These are phyloP conservation scores for Cinchona pubescens DNA, from an alignment of 257 asterid genomes.

Conservation along the genomic window DNA sequence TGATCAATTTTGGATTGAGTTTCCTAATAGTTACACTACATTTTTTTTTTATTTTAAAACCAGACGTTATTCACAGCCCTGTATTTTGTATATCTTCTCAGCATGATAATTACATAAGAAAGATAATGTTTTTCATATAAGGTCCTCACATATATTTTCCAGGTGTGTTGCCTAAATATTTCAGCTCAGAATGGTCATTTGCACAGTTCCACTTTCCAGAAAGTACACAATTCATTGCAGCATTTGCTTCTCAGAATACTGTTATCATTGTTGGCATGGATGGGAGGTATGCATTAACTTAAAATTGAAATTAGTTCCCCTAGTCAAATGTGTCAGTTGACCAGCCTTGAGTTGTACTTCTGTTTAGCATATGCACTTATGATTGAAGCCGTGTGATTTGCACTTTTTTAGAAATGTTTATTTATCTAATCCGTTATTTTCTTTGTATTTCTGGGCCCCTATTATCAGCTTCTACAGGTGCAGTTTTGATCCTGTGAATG, in stretches of 20 bases:
- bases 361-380: not conserved
- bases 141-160: constrained; percentile 25
- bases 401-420: not conserved
- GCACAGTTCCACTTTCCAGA: constrained; percentile 88
- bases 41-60: not conserved
- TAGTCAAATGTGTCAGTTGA: not conserved
- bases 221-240: constrained; percentile 58
- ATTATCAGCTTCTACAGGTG: constrained; percentile 73
- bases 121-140: not conserved
- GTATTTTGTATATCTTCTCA: not conserved
- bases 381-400: too few species aligned
- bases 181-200: constrained; percentile 98
- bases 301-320: not conserved
- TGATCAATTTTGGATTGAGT: not conserved
- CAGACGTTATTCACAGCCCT: not conserved
- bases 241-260: constrained; percentile 75
- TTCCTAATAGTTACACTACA: not conserved
- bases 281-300: constrained; percentile 60
- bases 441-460: constrained; percentile 1
- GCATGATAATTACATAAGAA: not conserved
- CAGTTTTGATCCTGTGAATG: constrained; percentile 77
- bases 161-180: constrained; percentile 89
- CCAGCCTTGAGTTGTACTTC: not conserved
- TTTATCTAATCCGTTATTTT: not conserved
- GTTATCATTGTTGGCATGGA: constrained; percentile 63